Evolutionary conservation across 441 rosid genomes (phyloP), one percentile per base, ranked within the genome.

Genomic region (Erysimum cheiri): DNA sequence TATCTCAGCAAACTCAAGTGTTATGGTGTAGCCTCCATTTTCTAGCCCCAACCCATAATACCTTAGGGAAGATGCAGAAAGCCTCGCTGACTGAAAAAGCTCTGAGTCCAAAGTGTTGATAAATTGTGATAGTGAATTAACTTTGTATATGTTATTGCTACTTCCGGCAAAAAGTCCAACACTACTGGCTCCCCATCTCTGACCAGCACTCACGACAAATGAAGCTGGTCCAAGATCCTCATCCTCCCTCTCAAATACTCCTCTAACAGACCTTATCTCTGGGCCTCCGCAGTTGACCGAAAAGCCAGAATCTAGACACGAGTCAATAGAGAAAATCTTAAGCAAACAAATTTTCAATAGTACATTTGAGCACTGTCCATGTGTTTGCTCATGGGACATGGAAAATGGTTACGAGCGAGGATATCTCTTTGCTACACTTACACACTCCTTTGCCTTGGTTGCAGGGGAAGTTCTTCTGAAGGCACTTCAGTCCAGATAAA

Each of bases 21-120:
- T 81, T 54, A 87, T 64, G 2, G 64, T 80, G 14, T 86, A 88
- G 64, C 82, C 82, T 32, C 93, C 96, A 80, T 89, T 91, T 63
- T 91, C 67, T 31, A 89, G 90, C 24, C 97, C 94, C 73, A 88
- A 67, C 10, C 97, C 95, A 53, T 85, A 91, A 73, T 91, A 88
- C 73, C 93, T 81, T 28, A 91, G 68, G 9, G 97, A 87, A 15
- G 93, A 86, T 64, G 97, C 80, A 40, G 97, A 89, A 31, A 82
- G 3, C 39, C 92, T 80, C 3, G 92, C 87, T 12, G 84, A 83
- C 79, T 78, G 84, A 67, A 85, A 83, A 49, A 77, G 50, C 24
- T 68, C 75, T 0, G 71, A 4, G 60, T 72, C 73, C 31, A 2
- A 0, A 57, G 74, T 72, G 74, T 68, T 73, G 40, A 7, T 24